Evolutionary conservation across 1,284 basidiomycete genomes (phyloP), one percentile per base, ranked within the genome.

Genomic region (Trichosporon faecale): DNA sequence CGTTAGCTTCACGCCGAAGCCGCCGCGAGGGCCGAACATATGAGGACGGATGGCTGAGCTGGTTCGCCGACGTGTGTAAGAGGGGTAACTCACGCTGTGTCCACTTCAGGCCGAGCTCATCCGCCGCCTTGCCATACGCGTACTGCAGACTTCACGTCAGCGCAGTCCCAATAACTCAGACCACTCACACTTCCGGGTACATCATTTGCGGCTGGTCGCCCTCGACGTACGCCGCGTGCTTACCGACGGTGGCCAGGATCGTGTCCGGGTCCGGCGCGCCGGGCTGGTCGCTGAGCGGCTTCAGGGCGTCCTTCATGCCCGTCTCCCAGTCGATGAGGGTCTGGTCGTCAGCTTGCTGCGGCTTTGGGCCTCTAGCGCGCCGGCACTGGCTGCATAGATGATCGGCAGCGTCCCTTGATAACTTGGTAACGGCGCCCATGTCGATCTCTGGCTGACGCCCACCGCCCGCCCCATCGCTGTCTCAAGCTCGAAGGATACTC

Each of bases 131-230:
- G 14, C 31, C 44, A 46, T 74, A 75, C n/a, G 70, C 68, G 23
- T 67, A 44, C 44, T 60, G 55, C 25, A 77, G 61, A 12, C 75
- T 73, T 9, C 8, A 0, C 14, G 46, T 68, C 55, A 73, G 70
- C 40, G 12, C 18, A 6, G 40, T n/a, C 16, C 40, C n/a, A n/a
- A n/a, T n/a, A 8, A 18, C 18, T 8, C 18, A 18, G 3, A n/a
- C 4, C 18, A 44, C 77, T 44, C 49, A 79, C 78, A 78, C 77
- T 8, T 73, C 74, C 33, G 76, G 75, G 63, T 79, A 79, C 2
- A 75, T 61, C 73, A 75, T 76, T 6, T 71, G 71, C 16, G 74
- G 73, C 40, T 72, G 72, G 49, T 75, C 74, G n/a, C 65, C 65
- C 67, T 80, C 77, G n/a, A 79, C 73, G 37, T 69, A 65, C n/a